Evolutionary conservation across 1,139 yeast genomes (phyloP).

Genomic region (Kodamaea arcana): DNA sequence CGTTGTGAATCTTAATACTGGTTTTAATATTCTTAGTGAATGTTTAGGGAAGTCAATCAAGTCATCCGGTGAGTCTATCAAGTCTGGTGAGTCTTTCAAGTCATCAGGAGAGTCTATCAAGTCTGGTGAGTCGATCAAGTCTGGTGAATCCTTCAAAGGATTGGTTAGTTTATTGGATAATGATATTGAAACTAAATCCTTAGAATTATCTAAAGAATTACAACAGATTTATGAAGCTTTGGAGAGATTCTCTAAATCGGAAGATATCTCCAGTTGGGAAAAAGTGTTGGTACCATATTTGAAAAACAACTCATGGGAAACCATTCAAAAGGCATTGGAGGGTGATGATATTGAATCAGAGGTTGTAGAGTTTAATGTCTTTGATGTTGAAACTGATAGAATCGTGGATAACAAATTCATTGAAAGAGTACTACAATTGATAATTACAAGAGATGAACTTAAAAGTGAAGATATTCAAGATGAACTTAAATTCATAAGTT

Average conservation of each 20-base stretch:
- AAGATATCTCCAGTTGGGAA: conserved; percentile 28
- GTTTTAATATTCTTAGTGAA: conserved; percentile 67
- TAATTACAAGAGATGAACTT: conserved; percentile 28
- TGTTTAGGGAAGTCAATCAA: conserved; percentile 64
- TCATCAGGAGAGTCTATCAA: no score
- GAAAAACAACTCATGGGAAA: conserved; percentile 26
- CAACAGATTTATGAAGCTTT: conserved; percentile 22
- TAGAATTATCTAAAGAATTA: conserved; percentile 18
- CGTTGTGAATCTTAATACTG: conserved; percentile 56
- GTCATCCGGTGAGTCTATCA: conserved; percentile 8
- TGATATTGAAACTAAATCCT: conserved; percentile 18
- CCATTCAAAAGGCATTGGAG: conserved; percentile 17
- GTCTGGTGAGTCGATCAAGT: no score
- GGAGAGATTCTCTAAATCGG: conserved; percentile 14
- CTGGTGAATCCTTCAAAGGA: conserved; percentile 12
- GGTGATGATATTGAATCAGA: conserved; percentile 10
- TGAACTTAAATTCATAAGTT: conserved; percentile 13
- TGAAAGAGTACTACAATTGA: conserved; percentile 38
- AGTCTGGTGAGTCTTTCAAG: no score
- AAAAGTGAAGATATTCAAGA: conserved; percentile 7
- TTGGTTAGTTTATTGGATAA: conserved; percentile 18
- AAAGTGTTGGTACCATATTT: conserved; percentile 30
- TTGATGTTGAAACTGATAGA: conserved; percentile 65
- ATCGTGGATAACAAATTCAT: conserved; percentile 63
- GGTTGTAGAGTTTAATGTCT: conserved; percentile 31